Conservation (phyloP, 148 eudicot species). For the Heliamphora exappendiculata region DNA sequence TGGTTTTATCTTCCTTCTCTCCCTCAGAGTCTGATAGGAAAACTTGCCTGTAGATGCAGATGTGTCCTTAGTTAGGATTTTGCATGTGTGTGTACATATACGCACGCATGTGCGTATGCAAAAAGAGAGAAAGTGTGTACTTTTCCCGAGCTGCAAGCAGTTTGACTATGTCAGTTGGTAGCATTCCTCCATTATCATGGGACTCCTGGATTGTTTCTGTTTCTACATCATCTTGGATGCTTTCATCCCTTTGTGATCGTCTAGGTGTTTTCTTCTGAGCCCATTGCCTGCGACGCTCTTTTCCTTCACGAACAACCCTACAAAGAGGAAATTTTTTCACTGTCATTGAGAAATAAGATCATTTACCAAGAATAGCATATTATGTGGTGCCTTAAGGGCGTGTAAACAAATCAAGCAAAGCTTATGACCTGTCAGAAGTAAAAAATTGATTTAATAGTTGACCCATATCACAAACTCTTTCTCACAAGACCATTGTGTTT, state of each 20-base stretch:
- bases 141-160: conserved; percentile 73
- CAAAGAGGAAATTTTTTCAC: neutral
- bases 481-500: neutral
- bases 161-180: conserved; percentile 70
- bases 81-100: neutral
- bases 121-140: conserved; percentile 27
- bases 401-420: neutral
- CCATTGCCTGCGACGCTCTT: conserved; percentile 68
- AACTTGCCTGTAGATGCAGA: conserved; percentile 52
- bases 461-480: neutral
- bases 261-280: conserved; percentile 60
- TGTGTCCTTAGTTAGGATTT: neutral
- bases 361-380: neutral
- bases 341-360: neutral
- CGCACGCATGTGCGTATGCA: neutral
- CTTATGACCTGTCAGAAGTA: neutral
- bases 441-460: neutral
- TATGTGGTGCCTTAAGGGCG: neutral
- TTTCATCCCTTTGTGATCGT: conserved; percentile 28
- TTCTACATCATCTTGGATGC: conserved; percentile 33
- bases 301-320: conserved; percentile 66
- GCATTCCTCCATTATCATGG: conserved; percentile 50
- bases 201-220: conserved; percentile 33
- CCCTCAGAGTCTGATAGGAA: conserved; percentile 90
- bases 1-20: conserved; percentile 54